Base-by-base conservation (phyloP, 2,329 filamentous ascomycete species). In the Sporothrix humicola region DNA sequence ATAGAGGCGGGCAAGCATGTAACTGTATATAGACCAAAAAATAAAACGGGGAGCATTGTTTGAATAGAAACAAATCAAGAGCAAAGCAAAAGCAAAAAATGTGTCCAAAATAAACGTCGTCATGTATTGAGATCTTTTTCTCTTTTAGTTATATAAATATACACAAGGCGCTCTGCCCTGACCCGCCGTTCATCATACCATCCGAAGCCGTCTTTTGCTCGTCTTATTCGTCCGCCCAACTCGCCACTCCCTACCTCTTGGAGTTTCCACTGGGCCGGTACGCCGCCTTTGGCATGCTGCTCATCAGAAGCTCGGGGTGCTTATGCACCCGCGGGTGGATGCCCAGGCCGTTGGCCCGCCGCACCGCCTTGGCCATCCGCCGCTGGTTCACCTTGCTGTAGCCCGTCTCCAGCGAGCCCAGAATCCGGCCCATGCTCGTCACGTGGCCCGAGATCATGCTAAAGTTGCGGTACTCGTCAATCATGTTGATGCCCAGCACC, bases 401-500 rank as follows among this genome's bases (percentile, higher is more conserved):
- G 85, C 15, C 94, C 0, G 95, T 98, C 31, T 91, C 85, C 6
- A 82, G 87, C n/a, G 88, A 86, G 81, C 92, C 90, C 83, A 90
- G 92, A 81, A 99, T 98, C 74, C 94, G 90, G 69, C 95, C 96
- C 84, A 93, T 93, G 12, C 91, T 83, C 0, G 93, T 94, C 79
- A 96, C 92, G 81, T 92, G 98, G 81, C 98, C 94, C 46, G 92
- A 92, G 83, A 98, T 92, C 75, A 99, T 89, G 52, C 93, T 90
- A 81, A 97, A 97, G 83, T 99, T 99, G 87, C 94, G 94, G 83
- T 98, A 99, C 83, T 96, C 89, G 77, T 93, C 88, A 74, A 96
- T 78, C 15, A 96, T 95, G 77, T 94, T 92, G 74, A 98, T 85
- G 26, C 91, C 92, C 79, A 98, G 81, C 54, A 91, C 84, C 81